Base-by-base conservation (phyloP, 768 basidiomycete species). In the Rhizopogon vulgaris region DNA sequence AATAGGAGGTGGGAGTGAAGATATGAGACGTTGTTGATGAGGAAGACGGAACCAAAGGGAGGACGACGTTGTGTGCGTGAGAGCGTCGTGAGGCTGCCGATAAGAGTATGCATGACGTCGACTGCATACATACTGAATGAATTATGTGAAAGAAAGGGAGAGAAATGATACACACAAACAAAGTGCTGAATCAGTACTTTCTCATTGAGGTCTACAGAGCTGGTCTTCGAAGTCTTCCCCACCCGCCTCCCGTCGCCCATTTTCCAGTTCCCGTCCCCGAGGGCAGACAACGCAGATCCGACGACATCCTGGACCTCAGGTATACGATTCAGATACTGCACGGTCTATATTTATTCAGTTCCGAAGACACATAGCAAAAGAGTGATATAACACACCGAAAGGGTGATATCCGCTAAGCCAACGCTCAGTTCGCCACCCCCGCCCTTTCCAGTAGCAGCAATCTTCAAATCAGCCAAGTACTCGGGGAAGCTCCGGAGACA, bases 231-330 rank as follows among this genome's bases (percentile, higher is more conserved):
- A 2, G 62, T 63, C 58, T 79, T 81, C 9, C 78, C 79, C 6
- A 85, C 80, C 58, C 77, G 75, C 18, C 87, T 75, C 5, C 88
- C 89, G 54, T 89, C 88, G 4, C 90, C 90, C 90, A 93, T 92
- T 68, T 82, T 88, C 90, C 90, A 92, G 57, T 92, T 92, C 9
- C 90, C 90, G 54, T 93, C 90, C 0, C 90, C 90, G 1, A 93
- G 77, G 2, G 82, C 78, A 38, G 81, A 63, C 36, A 92, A 70
- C 0, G 84, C 82, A 1, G 85, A 73, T 1, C 78, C 78, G 9
- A 84, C 87, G 1, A 86, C 87, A 15, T 71, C 75, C 50, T 82
- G 76, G 3, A 91, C 85, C 46, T 84, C 79, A 0, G 87, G 86
- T 3, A 93, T 69, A 48, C 78, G 74, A 51, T 86, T 79, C 55